These are phyloP conservation scores for Eimeria falciformis DNA, from an alignment of 169 alveolate genomes.

Conservation along the genomic window DNA sequence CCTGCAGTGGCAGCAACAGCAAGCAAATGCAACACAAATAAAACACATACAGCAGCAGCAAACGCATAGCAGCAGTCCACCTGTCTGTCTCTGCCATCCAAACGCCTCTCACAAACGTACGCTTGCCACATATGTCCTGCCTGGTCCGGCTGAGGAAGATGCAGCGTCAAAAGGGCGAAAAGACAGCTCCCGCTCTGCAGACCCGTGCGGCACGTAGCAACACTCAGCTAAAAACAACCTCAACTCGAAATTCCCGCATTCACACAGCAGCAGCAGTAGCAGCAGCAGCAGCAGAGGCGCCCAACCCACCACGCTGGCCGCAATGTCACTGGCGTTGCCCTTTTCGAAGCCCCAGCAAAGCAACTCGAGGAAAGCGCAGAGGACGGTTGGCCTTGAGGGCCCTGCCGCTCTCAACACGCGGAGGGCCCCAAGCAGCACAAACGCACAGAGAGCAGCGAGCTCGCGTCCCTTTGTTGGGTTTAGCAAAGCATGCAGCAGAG, in stretches of 20 bases:
- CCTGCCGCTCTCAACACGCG: slow-evolving; percentile 43
- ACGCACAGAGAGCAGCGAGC: not conserved
- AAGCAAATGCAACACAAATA: not conserved
- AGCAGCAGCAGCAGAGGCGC: slow-evolving; percentile 6
- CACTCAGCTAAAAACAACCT: too few relatives aligned
- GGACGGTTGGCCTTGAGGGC: slow-evolving; percentile 11
- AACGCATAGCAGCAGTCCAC: too few relatives aligned
- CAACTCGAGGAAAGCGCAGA: slow-evolving; percentile 17
- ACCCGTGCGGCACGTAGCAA: too few relatives aligned
- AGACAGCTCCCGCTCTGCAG: slow-evolving; percentile 19
- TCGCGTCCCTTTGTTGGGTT: slow-evolving; percentile 6
- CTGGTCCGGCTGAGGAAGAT: slow-evolving; percentile 17
- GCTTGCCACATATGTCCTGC: not conserved
- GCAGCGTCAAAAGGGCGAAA: slow-evolving; percentile 19
- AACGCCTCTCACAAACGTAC: slow-evolving; percentile 10
- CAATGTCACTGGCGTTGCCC: not conserved
- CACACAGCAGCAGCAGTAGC: slow-evolving; percentile 7
- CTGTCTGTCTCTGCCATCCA: too few relatives aligned
- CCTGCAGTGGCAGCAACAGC: slow-evolving; percentile 21
- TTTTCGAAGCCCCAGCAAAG: not conserved
- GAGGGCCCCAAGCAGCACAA: slow-evolving; percentile 20
- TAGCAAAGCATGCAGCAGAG: slow-evolving; percentile 22
- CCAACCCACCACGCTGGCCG: not conserved
- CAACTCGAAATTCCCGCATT: too few relatives aligned
- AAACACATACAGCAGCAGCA: too few relatives aligned